Conservation (phyloP, 2,329 filamentous ascomycete species). For the Fusarium tuaranense region DNA sequence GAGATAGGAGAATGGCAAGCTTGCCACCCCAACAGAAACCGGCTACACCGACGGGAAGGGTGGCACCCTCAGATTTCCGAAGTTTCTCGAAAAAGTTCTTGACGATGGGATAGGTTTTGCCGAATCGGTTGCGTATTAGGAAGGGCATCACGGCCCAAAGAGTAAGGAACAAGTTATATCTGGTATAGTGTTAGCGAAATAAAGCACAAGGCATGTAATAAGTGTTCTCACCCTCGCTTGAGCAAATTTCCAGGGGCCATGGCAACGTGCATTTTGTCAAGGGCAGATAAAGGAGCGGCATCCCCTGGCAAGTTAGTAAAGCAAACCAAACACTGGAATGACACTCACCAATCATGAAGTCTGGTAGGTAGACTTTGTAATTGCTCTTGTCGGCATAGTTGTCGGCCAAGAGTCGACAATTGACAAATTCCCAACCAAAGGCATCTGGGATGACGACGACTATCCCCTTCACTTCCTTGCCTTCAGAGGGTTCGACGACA, state of each 20-base stretch:
- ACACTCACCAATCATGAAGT: conserved; percentile 61
- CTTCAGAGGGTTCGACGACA: conserved; percentile 52
- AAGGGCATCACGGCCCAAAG: conserved; percentile 48
- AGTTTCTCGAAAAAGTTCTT: conserved; percentile 52
- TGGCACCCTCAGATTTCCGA: conserved; percentile 47
- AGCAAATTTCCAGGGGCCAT: conserved; percentile 39
- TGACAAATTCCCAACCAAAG: conserved; percentile 67
- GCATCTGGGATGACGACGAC: conserved; percentile 67
- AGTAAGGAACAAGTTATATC: conserved; percentile 42
- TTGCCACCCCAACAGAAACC: conserved; percentile 76
- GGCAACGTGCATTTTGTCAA: conserved; percentile 45
- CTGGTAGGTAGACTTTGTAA: conserved; percentile 65
- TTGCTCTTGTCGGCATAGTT: conserved; percentile 62
- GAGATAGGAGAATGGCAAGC: conserved; percentile 62
- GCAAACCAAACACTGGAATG: too few species aligned
- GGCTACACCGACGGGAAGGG: conserved; percentile 59
- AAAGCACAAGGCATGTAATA: neutral
- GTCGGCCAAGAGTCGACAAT: conserved; percentile 65
- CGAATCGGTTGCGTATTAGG: conserved; percentile 45
- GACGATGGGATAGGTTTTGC: conserved; percentile 50
- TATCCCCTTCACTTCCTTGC: conserved; percentile 54
- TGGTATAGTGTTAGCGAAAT: conserved; percentile 16
- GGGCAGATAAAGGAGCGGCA: conserved; percentile 46
- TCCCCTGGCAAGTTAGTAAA: conserved; percentile 37
- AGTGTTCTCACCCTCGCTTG: conserved; percentile 44